These are phyloP conservation scores for Jacaranda copaia DNA, from an alignment of 257 asterid species.

Conservation along the genomic window DNA sequence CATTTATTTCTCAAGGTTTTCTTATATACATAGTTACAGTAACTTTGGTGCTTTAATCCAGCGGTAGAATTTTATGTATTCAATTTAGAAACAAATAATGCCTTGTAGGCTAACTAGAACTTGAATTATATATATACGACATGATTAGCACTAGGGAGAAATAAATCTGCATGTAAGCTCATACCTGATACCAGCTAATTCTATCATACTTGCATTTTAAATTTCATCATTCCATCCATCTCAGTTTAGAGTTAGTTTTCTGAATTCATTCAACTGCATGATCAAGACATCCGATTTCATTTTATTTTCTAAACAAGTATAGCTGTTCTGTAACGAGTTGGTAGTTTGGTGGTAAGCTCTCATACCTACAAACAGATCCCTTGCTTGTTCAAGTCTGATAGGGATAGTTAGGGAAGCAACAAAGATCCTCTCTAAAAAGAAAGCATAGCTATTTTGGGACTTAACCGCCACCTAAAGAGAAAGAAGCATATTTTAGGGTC, in stretches of 20 bases:
- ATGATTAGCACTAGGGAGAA: background rate
- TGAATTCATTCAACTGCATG: background rate
- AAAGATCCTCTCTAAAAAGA: too few relatives aligned
- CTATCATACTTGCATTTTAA: background rate
- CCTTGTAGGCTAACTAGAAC: background rate
- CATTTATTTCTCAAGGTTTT: too few relatives aligned
- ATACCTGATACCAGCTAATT: background rate
- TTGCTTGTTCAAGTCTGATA: too few relatives aligned
- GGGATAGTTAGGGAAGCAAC: too few relatives aligned
- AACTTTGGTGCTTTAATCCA: too few relatives aligned
- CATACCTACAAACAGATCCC: too few relatives aligned
- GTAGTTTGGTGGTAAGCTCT: too few relatives aligned
- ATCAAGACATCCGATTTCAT: background rate
- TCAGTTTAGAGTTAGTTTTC: conserved; percentile 12
- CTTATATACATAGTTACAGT: too few relatives aligned
- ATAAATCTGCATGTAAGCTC: background rate
- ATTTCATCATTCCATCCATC: background rate
- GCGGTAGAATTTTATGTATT: background rate
- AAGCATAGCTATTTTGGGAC: background rate
- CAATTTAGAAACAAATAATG: background rate
- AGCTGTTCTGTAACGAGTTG: too few relatives aligned
- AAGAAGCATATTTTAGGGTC: background rate
- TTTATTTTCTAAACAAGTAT: background rate
- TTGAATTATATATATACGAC: background rate
- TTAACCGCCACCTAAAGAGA: background rate